phyloP scores from a whole-genome alignment of 768 basidiomycete genomes.

The Nidularia pulvinata region DNA sequence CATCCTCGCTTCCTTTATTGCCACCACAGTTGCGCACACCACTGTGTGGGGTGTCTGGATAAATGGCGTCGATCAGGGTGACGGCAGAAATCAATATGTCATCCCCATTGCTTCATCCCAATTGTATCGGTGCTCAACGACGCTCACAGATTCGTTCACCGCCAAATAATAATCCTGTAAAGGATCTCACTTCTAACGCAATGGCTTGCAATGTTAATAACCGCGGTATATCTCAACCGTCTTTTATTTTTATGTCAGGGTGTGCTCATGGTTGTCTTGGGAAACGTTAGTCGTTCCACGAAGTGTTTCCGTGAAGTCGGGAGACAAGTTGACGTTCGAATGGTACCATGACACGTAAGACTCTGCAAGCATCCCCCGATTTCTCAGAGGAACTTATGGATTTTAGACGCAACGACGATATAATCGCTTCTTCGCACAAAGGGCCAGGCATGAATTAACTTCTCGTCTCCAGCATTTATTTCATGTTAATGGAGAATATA shows the following conservation, averaged over 20 bases:
- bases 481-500: background rate
- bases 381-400: background rate
- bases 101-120: background rate
- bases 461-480: no score
- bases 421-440: conserved; percentile 1
- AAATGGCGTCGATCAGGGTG: conserved; percentile 7
- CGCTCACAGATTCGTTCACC: background rate
- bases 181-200: background rate
- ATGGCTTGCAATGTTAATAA: conserved; percentile 3
- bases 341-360: conserved; percentile 2
- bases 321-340: conserved; percentile 5
- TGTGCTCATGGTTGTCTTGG: background rate
- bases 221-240: background rate
- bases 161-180: conserved; percentile 1
- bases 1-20: background rate
- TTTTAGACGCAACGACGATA: background rate
- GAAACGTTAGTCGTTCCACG: background rate
- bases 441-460: background rate
- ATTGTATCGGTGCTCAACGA: background rate
- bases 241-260: no score
- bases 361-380: background rate
- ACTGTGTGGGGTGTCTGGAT: conserved; percentile 8
- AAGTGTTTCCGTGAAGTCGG: conserved; percentile 4
- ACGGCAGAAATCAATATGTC: conserved; percentile 4
- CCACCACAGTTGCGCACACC: background rate